Evolutionary conservation across 2,329 filamentous ascomycete genomes (phyloP).

Genomic region (Fusarium coicis): DNA sequence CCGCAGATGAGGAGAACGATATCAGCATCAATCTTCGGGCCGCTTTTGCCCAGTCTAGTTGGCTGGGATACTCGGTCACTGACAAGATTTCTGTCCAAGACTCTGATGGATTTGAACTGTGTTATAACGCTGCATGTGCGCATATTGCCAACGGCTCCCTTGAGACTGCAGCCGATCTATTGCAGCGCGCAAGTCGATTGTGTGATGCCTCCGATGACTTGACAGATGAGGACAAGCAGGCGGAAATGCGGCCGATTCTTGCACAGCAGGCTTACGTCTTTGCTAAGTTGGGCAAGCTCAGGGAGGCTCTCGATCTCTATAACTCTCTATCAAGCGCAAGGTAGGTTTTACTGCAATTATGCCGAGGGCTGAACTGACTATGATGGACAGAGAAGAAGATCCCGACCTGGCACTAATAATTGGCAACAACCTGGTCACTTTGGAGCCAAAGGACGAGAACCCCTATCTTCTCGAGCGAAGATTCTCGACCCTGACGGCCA

Average conservation of each 20-base stretch:
- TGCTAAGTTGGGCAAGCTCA: slow-evolving; percentile 70
- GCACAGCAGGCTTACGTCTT: slow-evolving; percentile 82
- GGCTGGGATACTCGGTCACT: slow-evolving; percentile 62
- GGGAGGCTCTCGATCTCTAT: slow-evolving; percentile 73
- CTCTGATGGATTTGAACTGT: slow-evolving; percentile 81
- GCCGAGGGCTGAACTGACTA: background rate
- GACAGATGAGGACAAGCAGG: slow-evolving; percentile 76
- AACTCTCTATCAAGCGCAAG: slow-evolving; percentile 69
- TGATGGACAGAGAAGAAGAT: slow-evolving; percentile 68
- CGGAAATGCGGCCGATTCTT: slow-evolving; percentile 79
- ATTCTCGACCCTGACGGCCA: slow-evolving; percentile 63
- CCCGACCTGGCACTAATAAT: slow-evolving; percentile 73
- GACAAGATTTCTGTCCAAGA: slow-evolving; percentile 66
- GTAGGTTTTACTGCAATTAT: slow-evolving; percentile 56
- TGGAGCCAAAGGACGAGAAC: slow-evolving; percentile 62
- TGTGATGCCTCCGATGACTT: slow-evolving; percentile 81
- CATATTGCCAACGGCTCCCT: slow-evolving; percentile 77
- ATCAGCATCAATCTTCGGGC: slow-evolving; percentile 81
- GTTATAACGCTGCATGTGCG: slow-evolving; percentile 82
- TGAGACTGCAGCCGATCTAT: slow-evolving; percentile 69
- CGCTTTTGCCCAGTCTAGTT: slow-evolving; percentile 76
- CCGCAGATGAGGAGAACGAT: slow-evolving; percentile 75
- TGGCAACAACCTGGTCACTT: slow-evolving; percentile 68
- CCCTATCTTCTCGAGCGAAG: slow-evolving; percentile 75
- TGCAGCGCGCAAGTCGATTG: slow-evolving; percentile 76